Conservation (phyloP, 202 grass and related monocot species). For the Elaeis oleifera region DNA sequence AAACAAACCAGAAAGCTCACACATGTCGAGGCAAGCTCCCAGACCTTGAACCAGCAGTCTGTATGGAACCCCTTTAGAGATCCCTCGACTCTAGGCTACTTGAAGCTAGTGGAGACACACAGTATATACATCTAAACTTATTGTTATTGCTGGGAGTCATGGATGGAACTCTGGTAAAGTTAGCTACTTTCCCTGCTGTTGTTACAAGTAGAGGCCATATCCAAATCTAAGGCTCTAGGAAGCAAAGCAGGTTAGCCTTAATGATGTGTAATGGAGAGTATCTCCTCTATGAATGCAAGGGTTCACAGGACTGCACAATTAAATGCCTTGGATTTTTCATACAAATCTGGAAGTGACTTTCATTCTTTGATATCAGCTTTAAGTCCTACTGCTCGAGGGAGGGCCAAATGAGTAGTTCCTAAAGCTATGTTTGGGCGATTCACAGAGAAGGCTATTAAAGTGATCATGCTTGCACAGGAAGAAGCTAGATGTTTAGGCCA, state of each 20-base stretch:
- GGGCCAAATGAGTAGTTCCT: conserved; percentile 35
- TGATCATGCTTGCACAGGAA: conserved; percentile 10
- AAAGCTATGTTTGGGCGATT: conserved; percentile 75
- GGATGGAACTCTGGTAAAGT: conserved; percentile 74
- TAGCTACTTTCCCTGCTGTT: conserved; percentile 37
- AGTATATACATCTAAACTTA: too few species aligned
- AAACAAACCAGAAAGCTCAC: too few species aligned
- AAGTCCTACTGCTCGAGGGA: conserved; percentile 31
- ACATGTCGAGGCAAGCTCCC: too few species aligned
- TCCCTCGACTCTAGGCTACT: too few species aligned
- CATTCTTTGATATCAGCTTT: conserved; percentile 37
- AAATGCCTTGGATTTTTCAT: conserved; percentile 47
- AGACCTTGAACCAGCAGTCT: too few species aligned
- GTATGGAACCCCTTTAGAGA: too few species aligned
- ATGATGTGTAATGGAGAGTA: conserved; percentile 27
- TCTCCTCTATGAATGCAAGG: conserved; percentile 37
- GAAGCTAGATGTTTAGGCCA: conserved; percentile 3
- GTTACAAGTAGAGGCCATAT: conserved; percentile 23
- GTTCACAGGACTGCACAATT: conserved; percentile 45
- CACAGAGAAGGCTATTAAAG: conserved; percentile 1
- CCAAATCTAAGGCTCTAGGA: conserved; percentile 24
- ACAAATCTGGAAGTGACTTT: conserved; percentile 39
- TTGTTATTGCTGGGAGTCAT: conserved; percentile 23
- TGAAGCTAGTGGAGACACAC: too few species aligned
- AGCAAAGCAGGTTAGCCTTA: conserved; percentile 3